These are phyloP conservation scores for Lepiota venenata DNA, from an alignment of 768 basidiomycete species.

Conservation along the genomic window DNA sequence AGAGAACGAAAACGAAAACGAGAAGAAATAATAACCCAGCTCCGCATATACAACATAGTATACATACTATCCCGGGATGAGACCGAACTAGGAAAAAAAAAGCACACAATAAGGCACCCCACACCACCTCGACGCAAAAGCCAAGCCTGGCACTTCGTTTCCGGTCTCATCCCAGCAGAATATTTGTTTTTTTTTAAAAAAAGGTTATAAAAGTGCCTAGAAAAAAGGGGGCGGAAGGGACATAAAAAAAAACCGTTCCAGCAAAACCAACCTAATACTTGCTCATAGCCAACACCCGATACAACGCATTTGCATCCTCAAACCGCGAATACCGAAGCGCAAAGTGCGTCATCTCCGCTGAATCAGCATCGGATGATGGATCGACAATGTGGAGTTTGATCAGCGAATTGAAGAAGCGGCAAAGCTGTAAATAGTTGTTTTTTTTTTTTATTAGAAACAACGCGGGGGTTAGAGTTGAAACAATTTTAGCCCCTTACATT, in stretches of 20 bases:
- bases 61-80: not conserved
- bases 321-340: conserved; percentile 67
- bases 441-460: too few relatives aligned
- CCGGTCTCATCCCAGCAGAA: too few relatives aligned
- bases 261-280: conserved; percentile 26
- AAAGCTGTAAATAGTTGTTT: conserved; percentile 43
- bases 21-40: too few relatives aligned
- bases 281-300: conserved; percentile 55
- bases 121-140: too few relatives aligned
- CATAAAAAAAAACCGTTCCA: not conserved
- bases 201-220: not conserved
- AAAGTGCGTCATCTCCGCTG: conserved; percentile 77
- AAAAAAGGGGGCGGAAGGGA: not conserved
- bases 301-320: conserved; percentile 74
- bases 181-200: not conserved
- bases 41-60: conserved; percentile 6
- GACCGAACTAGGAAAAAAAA: too few relatives aligned
- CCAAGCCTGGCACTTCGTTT: too few relatives aligned
- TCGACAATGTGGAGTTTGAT: conserved; percentile 67
- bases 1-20: too few relatives aligned
- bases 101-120: too few relatives aligned
- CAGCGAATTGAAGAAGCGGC: conserved; percentile 72
- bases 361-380: conserved; percentile 59
- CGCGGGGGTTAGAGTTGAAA: too few relatives aligned
- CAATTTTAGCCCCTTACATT: conserved; percentile 42